Evolutionary conservation across 345 rosid genomes (phyloP).

Genomic region (Citrus glauca): DNA sequence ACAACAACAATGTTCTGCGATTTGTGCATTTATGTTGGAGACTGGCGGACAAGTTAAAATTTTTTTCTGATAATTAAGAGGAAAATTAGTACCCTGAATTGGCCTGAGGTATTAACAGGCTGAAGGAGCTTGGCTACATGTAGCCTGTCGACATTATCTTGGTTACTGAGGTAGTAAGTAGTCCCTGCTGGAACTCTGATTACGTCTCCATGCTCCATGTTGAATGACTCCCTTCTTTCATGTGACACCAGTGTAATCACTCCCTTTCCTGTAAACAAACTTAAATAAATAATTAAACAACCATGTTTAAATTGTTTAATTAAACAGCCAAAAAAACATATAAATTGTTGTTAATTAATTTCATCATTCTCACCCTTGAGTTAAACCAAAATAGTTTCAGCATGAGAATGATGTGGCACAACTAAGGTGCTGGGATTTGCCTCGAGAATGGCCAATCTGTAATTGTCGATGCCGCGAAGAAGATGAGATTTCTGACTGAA

Average conservation of each 20-base stretch:
- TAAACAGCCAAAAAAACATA: no score
- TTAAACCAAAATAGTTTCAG: constrained; percentile 29
- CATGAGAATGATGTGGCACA: constrained; percentile 43
- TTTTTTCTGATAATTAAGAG: neutral
- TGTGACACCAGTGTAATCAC: constrained; percentile 23
- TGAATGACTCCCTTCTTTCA: constrained; percentile 27
- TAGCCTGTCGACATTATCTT: constrained; percentile 24
- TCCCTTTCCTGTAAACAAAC: constrained; percentile 28
- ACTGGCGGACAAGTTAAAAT: no score
- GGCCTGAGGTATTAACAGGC: constrained; percentile 35
- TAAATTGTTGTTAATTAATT: no score
- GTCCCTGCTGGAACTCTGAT: constrained; percentile 33
- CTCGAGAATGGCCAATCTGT: constrained; percentile 28
- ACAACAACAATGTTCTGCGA: no score
- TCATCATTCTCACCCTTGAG: constrained; percentile 26
- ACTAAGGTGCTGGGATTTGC: constrained; percentile 40
- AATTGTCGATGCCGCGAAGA: constrained; percentile 42
- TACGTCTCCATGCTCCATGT: constrained; percentile 37
- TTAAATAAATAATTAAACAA: neutral
- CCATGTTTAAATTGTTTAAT: neutral
- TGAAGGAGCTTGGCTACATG: constrained; percentile 23
- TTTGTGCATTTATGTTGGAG: no score
- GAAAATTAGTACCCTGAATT: constrained; percentile 21
- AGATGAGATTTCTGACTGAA: constrained; percentile 38
- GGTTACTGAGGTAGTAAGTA: constrained; percentile 29